Percentiles rank a stretch among this genome's conserved stretches.
Conservation (phyloP, 163 green algal species). For the Prototheca wickerhamii region DNA sequence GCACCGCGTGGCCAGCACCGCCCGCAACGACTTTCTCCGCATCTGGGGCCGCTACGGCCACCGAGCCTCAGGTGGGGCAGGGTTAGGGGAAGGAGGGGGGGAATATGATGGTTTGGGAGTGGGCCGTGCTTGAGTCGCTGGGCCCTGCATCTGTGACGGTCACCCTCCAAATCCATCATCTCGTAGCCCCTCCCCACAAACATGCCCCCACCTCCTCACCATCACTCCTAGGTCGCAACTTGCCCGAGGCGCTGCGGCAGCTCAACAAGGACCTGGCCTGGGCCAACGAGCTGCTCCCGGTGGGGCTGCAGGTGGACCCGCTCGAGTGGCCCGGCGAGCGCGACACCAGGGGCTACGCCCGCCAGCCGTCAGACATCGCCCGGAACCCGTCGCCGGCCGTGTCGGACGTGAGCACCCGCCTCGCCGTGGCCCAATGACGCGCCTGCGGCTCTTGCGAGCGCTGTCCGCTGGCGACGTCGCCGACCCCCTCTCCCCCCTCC, state of each 20-base stretch:
- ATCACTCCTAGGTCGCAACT: background rate
- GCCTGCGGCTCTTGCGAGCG: background rate
- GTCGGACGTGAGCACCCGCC: background rate
- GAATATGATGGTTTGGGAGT: too few species aligned
- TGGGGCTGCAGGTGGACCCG: background rate
- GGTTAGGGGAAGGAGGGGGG: too few species aligned
- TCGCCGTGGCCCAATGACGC: background rate
- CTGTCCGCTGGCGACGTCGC: background rate
- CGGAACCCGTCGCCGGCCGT: background rate
- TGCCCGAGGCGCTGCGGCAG: slow-evolving; percentile 17
- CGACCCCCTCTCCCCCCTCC: too few species aligned
- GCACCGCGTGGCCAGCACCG: slow-evolving; percentile 22
- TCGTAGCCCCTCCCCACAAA: background rate
- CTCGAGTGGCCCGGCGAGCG: background rate
- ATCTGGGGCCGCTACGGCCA: slow-evolving; percentile 29
- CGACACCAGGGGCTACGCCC: background rate
- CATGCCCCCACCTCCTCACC: background rate
- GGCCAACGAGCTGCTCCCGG: background rate
- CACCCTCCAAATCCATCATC: too few species aligned
- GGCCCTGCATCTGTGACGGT: too few species aligned
- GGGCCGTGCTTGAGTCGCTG: too few species aligned
- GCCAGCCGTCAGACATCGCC: background rate
- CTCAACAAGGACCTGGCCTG: slow-evolving; percentile 9
- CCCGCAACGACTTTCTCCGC: slow-evolving; percentile 27
- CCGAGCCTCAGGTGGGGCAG: background rate